Evolutionary conservation across 768 basidiomycete species (phyloP), one percentile per base, ranked within the genome.

Genomic region (Lentinula raphanica): DNA sequence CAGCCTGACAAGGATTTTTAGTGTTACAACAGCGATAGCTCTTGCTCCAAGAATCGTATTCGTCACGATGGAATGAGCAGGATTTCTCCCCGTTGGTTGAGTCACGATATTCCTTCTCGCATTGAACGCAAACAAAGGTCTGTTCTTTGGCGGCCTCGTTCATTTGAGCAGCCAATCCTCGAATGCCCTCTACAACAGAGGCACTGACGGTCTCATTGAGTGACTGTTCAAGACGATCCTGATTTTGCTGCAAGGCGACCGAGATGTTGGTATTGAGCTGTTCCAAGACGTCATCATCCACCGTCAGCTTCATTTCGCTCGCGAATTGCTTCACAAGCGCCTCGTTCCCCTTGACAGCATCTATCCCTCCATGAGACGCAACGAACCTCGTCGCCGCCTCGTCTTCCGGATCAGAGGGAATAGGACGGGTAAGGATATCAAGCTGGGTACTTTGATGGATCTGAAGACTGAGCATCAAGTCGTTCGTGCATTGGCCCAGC

Each of bases 251-350:
- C 28, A 76, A 67, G 3, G 69, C 65, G 44, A 75, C 72, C 6
- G 71, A 60, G 31, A 75, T 66, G 56, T 69, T 72, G 3, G 66
- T 61, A 49, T 69, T 75, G 28, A 76, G 65, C 57, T 76, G 72
- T 25, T 71, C 73, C 75, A 76, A 74, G 4, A 73, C 72, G 2
- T 69, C 64, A 39, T 75, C 75, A 60, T 76, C 74, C 68, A 75
- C 70, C 1, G 62, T 61, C 11, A 73, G 55, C 50, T 76, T 67
- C 54, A 70, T 68, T 60, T 75, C 65, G 51, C 68, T 59, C 8
- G 73, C 74, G 60, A 73, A 76, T 58, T 75, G 68, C 38, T 69
- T 71, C 27, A 74, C 73, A 21, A 76, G 68, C 60, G 72, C 70
- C 48, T 67, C 56, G 56, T 71, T 70, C 45, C 69, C 66, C 60